These are phyloP conservation scores for Fragaria ananassa DNA, from an alignment of 306 rosid species.

Conservation along the genomic window DNA sequence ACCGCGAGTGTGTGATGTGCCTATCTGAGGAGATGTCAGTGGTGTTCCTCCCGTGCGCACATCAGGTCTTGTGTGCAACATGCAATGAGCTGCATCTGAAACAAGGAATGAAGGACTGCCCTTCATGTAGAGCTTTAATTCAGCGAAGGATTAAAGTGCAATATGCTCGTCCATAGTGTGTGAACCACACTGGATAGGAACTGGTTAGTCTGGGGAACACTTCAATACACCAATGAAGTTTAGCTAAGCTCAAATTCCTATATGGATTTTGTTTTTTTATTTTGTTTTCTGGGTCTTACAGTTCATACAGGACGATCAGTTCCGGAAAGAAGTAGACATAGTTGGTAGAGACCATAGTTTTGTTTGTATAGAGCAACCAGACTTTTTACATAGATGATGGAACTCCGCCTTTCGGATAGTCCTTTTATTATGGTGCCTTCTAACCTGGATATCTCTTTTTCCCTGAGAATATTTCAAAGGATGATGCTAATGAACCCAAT, in stretches of 20 bases:
- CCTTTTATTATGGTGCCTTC: background rate
- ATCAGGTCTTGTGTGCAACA: conserved; percentile 54
- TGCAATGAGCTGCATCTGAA: conserved; percentile 69
- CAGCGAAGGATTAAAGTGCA: conserved; percentile 43
- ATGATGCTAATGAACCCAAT: background rate
- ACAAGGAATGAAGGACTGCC: conserved; percentile 69
- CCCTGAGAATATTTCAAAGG: background rate
- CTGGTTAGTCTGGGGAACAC: background rate
- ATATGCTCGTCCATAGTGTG: conserved; percentile 27
- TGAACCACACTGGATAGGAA: background rate
- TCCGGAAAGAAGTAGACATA: conserved; percentile 2
- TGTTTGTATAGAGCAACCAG: conserved; percentile 4
- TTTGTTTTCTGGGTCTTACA: background rate
- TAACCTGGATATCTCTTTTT: background rate
- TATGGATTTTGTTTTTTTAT: conserved; percentile 10
- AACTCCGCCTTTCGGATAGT: background rate
- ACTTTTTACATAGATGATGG: background rate
- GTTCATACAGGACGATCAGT: conserved; percentile 4
- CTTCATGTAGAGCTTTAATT: conserved; percentile 61
- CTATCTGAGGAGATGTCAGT: conserved; percentile 61
- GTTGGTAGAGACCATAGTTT: conserved; percentile 7
- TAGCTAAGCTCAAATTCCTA: background rate
- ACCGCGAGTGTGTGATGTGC: conserved; percentile 73
- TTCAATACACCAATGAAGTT: background rate
- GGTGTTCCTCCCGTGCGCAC: conserved; percentile 66